phyloP scores from a whole-genome alignment of 805 yeast species.

The Wickerhamomyces subpelliculosus region DNA sequence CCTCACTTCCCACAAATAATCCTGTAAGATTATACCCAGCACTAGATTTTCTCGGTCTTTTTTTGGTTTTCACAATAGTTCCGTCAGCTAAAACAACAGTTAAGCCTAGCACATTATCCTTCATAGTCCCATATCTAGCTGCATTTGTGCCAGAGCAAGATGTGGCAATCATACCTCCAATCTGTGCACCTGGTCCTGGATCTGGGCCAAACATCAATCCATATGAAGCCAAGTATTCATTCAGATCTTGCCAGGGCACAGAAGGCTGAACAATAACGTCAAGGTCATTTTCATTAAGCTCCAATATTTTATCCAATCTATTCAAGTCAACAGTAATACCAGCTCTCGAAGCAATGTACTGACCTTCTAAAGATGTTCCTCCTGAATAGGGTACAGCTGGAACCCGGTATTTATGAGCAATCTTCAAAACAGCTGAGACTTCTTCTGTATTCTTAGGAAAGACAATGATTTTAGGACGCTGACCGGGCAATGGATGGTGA shows the following conservation, averaged over 20 bases:
- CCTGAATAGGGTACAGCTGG: slow-evolving; percentile 80
- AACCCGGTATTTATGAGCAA: slow-evolving; percentile 51
- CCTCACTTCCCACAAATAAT: slow-evolving; percentile 72
- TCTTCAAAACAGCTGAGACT: slow-evolving; percentile 54
- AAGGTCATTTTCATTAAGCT: slow-evolving; percentile 54
- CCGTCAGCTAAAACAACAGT: slow-evolving; percentile 82
- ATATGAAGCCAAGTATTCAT: slow-evolving; percentile 39
- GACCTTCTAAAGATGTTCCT: slow-evolving; percentile 80
- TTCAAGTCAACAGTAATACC: slow-evolving; percentile 62
- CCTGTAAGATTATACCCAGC: slow-evolving; percentile 78
- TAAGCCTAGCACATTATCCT: slow-evolving; percentile 59
- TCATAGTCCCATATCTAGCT: slow-evolving; percentile 72
- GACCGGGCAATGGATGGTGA: slow-evolving; percentile 53
- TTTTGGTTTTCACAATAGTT: slow-evolving; percentile 63
- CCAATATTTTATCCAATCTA: slow-evolving; percentile 50
- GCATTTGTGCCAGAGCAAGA: slow-evolving; percentile 81
- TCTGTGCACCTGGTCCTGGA: slow-evolving; percentile 74
- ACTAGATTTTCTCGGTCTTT: slow-evolving; percentile 68
- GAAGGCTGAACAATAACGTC: slow-evolving; percentile 76
- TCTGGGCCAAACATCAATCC: slow-evolving; percentile 68
- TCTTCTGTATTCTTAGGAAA: slow-evolving; percentile 63
- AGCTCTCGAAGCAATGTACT: slow-evolving; percentile 61
- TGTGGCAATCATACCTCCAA: slow-evolving; percentile 74
- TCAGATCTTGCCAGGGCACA: slow-evolving; percentile 70
- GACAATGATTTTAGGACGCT: slow-evolving; percentile 51